phyloP scores from a whole-genome alignment of 2,329 filamentous ascomycete genomes.

The Lasiodiplodia sp. region DNA sequence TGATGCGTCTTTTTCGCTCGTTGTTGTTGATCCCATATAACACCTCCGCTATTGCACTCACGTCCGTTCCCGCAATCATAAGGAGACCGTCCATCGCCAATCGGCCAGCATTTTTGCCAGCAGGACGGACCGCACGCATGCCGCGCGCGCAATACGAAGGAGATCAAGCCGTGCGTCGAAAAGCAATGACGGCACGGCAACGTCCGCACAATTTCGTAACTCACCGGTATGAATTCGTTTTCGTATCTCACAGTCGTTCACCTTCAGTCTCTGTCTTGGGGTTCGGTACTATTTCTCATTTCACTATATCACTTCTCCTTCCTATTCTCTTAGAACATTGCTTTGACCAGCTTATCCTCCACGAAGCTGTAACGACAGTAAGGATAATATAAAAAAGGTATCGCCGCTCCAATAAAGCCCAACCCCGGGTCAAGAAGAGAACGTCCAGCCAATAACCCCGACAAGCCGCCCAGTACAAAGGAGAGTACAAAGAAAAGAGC shows the following conservation, averaged over 20 bases:
- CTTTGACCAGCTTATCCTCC: slow-evolving; percentile 12
- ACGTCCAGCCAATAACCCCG: not conserved
- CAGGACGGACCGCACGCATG: not conserved
- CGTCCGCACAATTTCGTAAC: not conserved
- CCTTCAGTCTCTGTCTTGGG: not conserved
- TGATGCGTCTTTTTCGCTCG: slow-evolving; percentile 13
- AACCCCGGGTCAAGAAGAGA: slow-evolving; percentile 19
- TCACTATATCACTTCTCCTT: slow-evolving; percentile 14
- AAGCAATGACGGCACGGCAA: slow-evolving; percentile 3
- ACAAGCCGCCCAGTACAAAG: slow-evolving; percentile 15
- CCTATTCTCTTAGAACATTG: not conserved
- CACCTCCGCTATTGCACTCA: slow-evolving; percentile 15
- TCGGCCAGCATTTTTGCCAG: not conserved
- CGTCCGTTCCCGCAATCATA: slow-evolving; percentile 4
- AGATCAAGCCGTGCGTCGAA: slow-evolving; percentile 7
- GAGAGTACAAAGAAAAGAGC: slow-evolving; percentile 20
- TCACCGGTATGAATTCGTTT: slow-evolving; percentile 11
- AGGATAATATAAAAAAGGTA: slow-evolving; percentile 24
- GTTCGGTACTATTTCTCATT: slow-evolving; percentile 20
- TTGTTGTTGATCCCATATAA: slow-evolving; percentile 18
- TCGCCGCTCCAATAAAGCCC: slow-evolving; percentile 12
- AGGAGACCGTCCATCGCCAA: slow-evolving; percentile 15
- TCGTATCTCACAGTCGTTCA: not conserved
- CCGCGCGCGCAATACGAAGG: slow-evolving; percentile 7
- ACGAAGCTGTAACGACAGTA: slow-evolving; percentile 27